A percentile compares a stretch with the other conserved stretches of the same genome.
phyloP scores from a whole-genome alignment of 176 grass and related monocot genomes.

The Cenchrus americanus region DNA sequence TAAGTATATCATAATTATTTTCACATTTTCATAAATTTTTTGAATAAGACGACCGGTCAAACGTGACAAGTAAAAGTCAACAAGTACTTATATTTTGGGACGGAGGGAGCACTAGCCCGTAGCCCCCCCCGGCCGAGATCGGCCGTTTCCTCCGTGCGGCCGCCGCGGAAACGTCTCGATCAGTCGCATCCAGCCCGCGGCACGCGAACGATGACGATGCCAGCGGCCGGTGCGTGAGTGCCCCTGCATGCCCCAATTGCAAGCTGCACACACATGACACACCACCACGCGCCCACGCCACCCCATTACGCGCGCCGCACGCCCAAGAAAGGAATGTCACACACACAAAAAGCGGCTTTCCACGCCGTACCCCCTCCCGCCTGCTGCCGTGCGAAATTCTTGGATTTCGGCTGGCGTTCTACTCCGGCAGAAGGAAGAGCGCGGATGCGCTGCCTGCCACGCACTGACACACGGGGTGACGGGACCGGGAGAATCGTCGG shows the following conservation, averaged over 20 bases:
- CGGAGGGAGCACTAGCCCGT: too few species aligned
- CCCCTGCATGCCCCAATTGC: background rate
- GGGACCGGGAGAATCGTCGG: background rate
- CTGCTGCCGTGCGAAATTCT: background rate
- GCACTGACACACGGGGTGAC: too few species aligned
- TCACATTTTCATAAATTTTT: too few species aligned
- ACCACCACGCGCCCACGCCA: background rate
- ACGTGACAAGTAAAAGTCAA: too few species aligned
- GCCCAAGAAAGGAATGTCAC: constrained; percentile 37
- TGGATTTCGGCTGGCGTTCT: constrained; percentile 25
- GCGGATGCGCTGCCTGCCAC: background rate
- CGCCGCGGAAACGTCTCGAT: background rate
- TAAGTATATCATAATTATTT: too few species aligned
- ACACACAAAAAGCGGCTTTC: background rate
- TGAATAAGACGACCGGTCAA: too few species aligned
- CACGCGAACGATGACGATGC: background rate
- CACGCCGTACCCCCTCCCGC: background rate
- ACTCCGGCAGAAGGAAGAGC: background rate
- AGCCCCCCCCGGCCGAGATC: background rate
- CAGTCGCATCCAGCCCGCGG: background rate
- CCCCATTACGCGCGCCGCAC: background rate
- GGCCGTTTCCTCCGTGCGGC: background rate
- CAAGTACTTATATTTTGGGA: too few species aligned
- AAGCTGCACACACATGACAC: too few species aligned
- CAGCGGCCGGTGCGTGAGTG: background rate